Conservation (phyloP, 345 rosid species). For the Hirschfeldia incana region DNA sequence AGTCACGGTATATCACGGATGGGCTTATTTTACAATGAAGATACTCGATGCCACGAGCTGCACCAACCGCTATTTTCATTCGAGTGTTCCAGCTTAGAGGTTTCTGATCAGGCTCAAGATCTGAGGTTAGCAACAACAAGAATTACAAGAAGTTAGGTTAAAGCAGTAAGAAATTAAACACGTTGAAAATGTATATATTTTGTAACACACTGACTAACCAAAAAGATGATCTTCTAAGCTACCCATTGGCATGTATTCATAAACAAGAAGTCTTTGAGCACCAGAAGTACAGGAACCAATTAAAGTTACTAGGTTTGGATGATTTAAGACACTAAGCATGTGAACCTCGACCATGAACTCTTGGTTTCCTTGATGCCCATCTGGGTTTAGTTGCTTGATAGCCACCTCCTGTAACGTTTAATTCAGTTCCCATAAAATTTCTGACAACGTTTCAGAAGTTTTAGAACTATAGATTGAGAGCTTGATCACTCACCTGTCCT, state of each 20-base stretch:
- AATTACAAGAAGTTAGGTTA: background rate
- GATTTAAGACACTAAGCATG: slow-evolving; percentile 86
- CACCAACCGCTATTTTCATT: slow-evolving; percentile 85
- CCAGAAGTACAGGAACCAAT: slow-evolving; percentile 90
- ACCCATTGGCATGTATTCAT: slow-evolving; percentile 93
- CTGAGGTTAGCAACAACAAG: slow-evolving; percentile 39
- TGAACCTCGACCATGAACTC: slow-evolving; percentile 94
- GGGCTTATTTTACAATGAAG: slow-evolving; percentile 89
- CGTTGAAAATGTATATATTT: background rate
- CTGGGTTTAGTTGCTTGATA: slow-evolving; percentile 78
- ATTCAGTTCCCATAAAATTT: background rate
- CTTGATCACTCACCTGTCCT: slow-evolving; percentile 49
- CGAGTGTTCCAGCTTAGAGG: slow-evolving; percentile 77
- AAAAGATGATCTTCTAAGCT: slow-evolving; percentile 95
- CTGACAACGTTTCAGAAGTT: background rate
- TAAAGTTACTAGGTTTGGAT: slow-evolving; percentile 78
- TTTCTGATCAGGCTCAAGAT: slow-evolving; percentile 52
- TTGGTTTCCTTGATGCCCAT: slow-evolving; percentile 86
- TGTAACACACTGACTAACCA: slow-evolving; percentile 45
- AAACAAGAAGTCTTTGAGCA: slow-evolving; percentile 86
- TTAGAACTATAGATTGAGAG: background rate
- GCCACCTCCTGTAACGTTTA: slow-evolving; percentile 67
- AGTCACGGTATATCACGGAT: slow-evolving; percentile 85
- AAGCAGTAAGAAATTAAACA: background rate
- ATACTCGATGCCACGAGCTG: slow-evolving; percentile 87